Base-by-base conservation (phyloP, 2,329 filamentous ascomycete genomes). In the Calycina marina region DNA sequence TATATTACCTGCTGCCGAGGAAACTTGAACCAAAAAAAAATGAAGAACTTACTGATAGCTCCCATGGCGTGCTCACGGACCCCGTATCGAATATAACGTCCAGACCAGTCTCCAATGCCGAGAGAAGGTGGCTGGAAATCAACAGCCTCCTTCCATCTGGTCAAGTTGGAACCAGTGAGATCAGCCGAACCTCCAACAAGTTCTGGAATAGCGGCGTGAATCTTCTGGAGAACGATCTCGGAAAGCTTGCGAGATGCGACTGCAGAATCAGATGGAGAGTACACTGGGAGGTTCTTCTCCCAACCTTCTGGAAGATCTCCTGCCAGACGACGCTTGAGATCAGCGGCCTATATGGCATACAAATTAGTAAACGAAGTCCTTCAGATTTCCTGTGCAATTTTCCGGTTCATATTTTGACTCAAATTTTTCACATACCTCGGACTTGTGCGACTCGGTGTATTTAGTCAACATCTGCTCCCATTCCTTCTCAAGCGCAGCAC, bases 101-200 rank as follows among this genome's bases (percentile, higher is more conserved):
- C 90, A 49, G 69, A 61, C 67, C 83, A 93, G 62, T 88, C 76
- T 55, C 90, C 90, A 50, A 98, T 80, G 43, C 80, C 79, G 43
- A 73, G 77, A 51, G 72, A 67, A 38, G 84, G 82, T 43, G 86
- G 83, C 69, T 98, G 90, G 77, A 98, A 96, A 69, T 98, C 90
- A 46, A 88, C 74, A 36, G 90, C 88, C 34, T 75, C 72, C 80
- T 96, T 98, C 85, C 86, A 94, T 58, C 86, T 77, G 48, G 90
- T 98, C 67, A 96, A 78, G 74, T 98, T 98, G 57, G 90, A 96
- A 56, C 84, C 84, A 57, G 90, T 98, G 69, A 98, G 62, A 70
- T 98, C 90, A 50, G 90, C 90, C 44, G 90, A 98, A 51, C 90
- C 90, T 57, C 88, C 93, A 40, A 98, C 61, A 37, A 98, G 77